These are phyloP conservation scores for Ophiostoma triangulosporum DNA, from an alignment of 2,329 filamentous ascomycete genomes.

Conservation along the genomic window DNA sequence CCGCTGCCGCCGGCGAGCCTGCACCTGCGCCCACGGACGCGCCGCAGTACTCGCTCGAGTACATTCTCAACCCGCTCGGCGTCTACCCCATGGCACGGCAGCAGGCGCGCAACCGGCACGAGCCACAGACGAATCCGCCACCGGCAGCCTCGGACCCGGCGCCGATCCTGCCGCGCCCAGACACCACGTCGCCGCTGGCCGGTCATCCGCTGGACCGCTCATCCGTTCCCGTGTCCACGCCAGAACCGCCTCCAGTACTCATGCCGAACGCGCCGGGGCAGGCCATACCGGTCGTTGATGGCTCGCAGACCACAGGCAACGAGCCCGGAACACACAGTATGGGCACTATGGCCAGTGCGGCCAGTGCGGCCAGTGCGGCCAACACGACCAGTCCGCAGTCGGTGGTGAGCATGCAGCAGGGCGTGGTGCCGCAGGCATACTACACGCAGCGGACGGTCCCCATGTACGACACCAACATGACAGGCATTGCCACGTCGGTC, in stretches of 20 bases:
- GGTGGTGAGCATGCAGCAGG: neutral
- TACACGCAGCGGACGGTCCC: neutral
- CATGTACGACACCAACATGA: neutral
- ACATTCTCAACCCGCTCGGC: slow-evolving; percentile 11
- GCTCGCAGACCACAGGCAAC: neutral
- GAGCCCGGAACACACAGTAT: neutral
- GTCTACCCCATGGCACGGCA: slow-evolving; percentile 11
- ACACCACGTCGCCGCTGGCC: neutral
- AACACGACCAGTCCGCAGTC: too few relatives aligned
- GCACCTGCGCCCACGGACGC: neutral
- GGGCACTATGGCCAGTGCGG: too few relatives aligned
- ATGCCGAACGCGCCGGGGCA: neutral
- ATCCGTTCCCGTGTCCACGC: neutral
- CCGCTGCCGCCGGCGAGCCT: neutral
- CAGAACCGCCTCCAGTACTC: neutral
- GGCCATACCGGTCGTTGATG: neutral
- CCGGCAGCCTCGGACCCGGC: neutral
- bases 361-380: too few relatives aligned
- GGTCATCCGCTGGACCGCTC: neutral
- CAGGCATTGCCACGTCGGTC: neutral
- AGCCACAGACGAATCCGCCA: slow-evolving; percentile 3
- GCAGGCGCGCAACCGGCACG: slow-evolving; percentile 8
- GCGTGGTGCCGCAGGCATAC: neutral
- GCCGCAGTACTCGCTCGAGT: slow-evolving; percentile 9
- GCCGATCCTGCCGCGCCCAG: neutral